These are phyloP conservation scores for Leptodermis oblonga DNA, from an alignment of 257 asterid species.

Conservation along the genomic window DNA sequence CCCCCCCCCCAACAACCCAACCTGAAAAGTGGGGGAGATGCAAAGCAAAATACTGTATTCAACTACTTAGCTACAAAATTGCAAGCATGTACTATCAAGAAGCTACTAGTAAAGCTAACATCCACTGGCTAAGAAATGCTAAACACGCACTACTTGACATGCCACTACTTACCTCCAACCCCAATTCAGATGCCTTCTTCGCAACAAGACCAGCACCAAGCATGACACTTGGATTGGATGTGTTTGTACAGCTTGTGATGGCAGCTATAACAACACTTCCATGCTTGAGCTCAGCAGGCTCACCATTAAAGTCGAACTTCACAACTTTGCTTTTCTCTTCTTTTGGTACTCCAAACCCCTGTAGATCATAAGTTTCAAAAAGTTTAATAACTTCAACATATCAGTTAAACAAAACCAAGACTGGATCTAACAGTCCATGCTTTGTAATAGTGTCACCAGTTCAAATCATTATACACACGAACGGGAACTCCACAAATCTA, in stretches of 20 bases:
- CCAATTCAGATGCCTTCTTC: conserved; percentile 87
- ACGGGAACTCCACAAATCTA: background rate
- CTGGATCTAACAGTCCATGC: background rate
- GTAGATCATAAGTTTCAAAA: conserved; percentile 15
- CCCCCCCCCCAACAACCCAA: too few species aligned
- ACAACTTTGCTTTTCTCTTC: conserved; percentile 74
- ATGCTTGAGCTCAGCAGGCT: conserved; percentile 80
- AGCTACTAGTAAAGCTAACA: background rate
- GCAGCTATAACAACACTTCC: conserved; percentile 97
- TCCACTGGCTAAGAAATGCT: background rate
- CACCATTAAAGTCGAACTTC: conserved; percentile 60
- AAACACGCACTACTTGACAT: background rate
- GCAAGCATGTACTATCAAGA: background rate
- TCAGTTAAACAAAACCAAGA: background rate
- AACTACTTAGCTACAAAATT: background rate
- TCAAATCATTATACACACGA: background rate
- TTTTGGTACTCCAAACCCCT: conserved; percentile 86
- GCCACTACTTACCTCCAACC: conserved; percentile 68
- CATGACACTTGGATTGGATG: conserved; percentile 98
- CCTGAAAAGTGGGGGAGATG: background rate
- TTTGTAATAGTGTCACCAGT: background rate
- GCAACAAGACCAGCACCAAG: conserved; percentile 98
- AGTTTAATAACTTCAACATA: background rate
- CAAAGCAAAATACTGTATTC: background rate
- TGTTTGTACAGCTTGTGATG: conserved; percentile 91